Base-by-base conservation (phyloP, 148 eudicot species). In the Camellia lanceoleosa region DNA sequence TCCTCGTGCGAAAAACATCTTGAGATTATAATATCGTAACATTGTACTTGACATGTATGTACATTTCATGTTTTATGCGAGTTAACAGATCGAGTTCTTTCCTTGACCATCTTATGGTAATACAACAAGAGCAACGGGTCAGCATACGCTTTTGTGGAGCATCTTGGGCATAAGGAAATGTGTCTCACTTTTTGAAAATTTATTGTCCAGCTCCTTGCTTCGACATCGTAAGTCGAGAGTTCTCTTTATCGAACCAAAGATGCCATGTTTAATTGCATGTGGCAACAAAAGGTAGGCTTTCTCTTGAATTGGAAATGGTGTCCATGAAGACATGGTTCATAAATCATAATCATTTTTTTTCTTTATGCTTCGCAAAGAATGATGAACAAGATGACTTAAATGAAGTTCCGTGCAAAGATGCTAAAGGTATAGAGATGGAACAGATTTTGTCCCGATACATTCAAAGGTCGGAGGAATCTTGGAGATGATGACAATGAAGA, bases 91-190 rank as follows among this genome's bases (percentile, higher is more conserved):
- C 98, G 42, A 78, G 79, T 69, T 89, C 96, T 77, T 97, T 89
- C 87, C 82, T 97, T 82, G 91, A 90, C 78, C 99, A 94, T 87
- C 94, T 97, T 63, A 75, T 88, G 46, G 89, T 77, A 77, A 90
- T 91, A 79, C 97, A 94, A 82, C 91, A 90, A 90, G 93, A 90
- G 81, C 99, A 97, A 84, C 92, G 99, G 70, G 91, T 82, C 89
- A 81, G 92, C 91, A 9, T 94, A 92, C 83, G 77, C 76, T 80
- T 88, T 92, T 52, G 74, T 88, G 13, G 75, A 84, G 67, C 81
- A 81, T 44, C 73, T 91, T 66, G 82, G 80, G 6, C 69, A 73
- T 92, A 82, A 87, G 83, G 55, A 87, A 87, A 79, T 81, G 84
- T 67, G 51, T 74, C 7, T 73, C 71, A 58, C 87, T 86, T 78